Evolutionary conservation across 495 filamentous ascomycete genomes (phyloP), one percentile per base, ranked within the genome.

Genomic region (Lichenothelia convexa): DNA sequence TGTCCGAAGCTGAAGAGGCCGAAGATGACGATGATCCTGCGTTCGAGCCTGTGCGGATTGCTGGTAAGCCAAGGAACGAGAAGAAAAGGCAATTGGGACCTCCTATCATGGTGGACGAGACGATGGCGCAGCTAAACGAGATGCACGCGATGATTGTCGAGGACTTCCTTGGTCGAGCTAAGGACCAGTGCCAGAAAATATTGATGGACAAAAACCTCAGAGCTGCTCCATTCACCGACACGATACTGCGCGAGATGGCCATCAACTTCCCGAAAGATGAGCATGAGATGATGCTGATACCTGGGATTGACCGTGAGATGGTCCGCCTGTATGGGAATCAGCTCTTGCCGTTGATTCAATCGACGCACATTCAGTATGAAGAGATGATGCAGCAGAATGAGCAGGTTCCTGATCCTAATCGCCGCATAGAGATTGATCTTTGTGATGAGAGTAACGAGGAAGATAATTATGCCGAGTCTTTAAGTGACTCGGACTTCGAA

Each of bases 221-320:
- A 8, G 63, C 59, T 13, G 59, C 67, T 34, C 76, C 79, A 2
- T 95, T 95, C 52, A 75, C 75, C 0, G 83, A 93, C 46, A 65
- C 64, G 19, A 62, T 81, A 1, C 60, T 91, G 35, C 75, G 84
- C 18, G 75, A 82, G 47, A 93, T 97, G 77, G 82, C 71, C 4
- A 78, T 93, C 27, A 47, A 59, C 20, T 84, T 79, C 31, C 76
- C 87, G 43, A 75, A 68, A 46, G 59, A 52, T 21, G 40, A 58
- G 26, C 59, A 58, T 3, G 61, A 76, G 39, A 73, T 97, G 66
- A 57, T 57, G 23, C 47, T 54, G 3, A 81, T 94, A 38, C 68
- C 65, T 0, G 71, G 69, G 9, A 78, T 93, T 36, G 72, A 82
- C 34, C 44, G 53, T 7, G 72, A 81, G 16, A 80, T 73, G 50